A percentile compares a stretch with the other conserved stretches of the same genome.
These are phyloP conservation scores for Amanita rubescens DNA, from an alignment of 768 basidiomycete species.

Conservation along the genomic window DNA sequence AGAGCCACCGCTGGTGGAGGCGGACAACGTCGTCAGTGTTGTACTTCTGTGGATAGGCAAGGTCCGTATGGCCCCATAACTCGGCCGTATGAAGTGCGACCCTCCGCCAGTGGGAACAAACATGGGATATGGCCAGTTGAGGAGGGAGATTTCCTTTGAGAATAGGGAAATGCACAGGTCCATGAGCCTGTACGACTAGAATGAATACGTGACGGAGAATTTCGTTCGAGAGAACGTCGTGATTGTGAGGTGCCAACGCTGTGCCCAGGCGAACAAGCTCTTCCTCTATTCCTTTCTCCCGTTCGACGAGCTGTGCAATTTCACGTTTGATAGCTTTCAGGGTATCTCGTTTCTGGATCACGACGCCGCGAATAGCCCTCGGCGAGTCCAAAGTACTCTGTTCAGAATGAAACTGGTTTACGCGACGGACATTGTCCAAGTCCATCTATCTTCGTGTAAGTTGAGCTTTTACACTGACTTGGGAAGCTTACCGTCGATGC, in stretches of 20 bases:
- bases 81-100: background rate
- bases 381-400: too few species aligned
- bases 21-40: too few species aligned
- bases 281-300: background rate
- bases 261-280: background rate
- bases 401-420: background rate
- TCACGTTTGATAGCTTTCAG: too few species aligned
- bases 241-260: background rate
- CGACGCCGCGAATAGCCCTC: too few species aligned
- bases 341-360: too few species aligned
- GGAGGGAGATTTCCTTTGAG: background rate
- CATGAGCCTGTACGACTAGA: background rate
- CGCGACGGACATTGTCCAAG: too few species aligned
- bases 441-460: too few species aligned
- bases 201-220: background rate
- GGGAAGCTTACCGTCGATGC: too few species aligned
- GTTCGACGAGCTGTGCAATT: background rate
- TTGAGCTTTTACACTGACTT: too few species aligned
- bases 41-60: background rate
- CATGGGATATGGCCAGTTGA: background rate
- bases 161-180: background rate
- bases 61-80: background rate
- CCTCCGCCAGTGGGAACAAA: background rate
- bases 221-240: background rate
- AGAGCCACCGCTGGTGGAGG: background rate